Base-by-base conservation (phyloP, 306 rosid species). In the Arachis stenosperma region DNA sequence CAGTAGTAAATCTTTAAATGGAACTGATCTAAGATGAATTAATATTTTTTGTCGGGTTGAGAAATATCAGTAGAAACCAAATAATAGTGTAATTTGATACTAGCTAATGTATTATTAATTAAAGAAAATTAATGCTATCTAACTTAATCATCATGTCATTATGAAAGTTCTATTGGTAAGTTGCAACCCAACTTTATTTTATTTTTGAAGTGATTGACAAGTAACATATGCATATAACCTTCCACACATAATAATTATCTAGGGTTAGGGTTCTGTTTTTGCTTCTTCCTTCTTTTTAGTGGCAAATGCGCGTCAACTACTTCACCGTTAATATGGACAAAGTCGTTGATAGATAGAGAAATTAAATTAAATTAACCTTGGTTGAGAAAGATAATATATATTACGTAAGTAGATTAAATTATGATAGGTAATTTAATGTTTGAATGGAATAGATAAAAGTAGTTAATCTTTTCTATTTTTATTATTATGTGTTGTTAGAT, bases 151-250 rank as follows among this genome's bases (percentile, higher is more conserved):
- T 67, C 52, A 48, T 65, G 47, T 46, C 37, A 65, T 62, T 50
- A 43, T 61, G 14, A 69, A 67, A 56, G 37, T 65, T n/a, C 58
- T 59, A 73, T 59, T 41, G 57, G 73, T 61, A 74, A 60, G 29
- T 43, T 56, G 53, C 22, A 44, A 44, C 47, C 52, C 9, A 22
- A 75, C 65, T 84, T 47, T 71, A 75, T 67, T 84, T 47, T 71
- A 80, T 82, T 65, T 73, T 64, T 84, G 90, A 88, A 88, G 88
- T 90, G 91, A 29, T 67, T 79, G 70, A 84, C 90, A 86, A 88
- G 93, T 84, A 81, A 75, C 73, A 70, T 56, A 33, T 65, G 74
- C 69, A 66, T 63, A 80, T 61, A 78, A 82, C 75, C 11, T 74
- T 61, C 33, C 62, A 74, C 48, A 63, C 37, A 33, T 33, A 33